phyloP scores from a whole-genome alignment of 176 grass and related monocot species.

The Miscanthus lutarioriparius region DNA sequence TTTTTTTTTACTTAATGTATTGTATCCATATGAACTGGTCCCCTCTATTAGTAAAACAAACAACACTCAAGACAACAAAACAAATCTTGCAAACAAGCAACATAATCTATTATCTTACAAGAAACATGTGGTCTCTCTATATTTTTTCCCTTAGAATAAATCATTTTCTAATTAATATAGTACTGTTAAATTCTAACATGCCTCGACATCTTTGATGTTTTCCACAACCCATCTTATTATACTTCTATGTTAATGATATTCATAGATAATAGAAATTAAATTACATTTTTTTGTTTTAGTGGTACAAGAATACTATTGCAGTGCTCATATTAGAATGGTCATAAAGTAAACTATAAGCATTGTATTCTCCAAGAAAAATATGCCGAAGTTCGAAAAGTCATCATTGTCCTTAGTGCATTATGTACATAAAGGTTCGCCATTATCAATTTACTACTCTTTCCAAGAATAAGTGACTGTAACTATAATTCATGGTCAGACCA shows the following conservation, averaged over 20 bases:
- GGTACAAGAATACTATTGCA: not conserved
- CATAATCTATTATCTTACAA: too few species aligned
- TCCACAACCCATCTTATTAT: not conserved
- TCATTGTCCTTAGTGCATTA: fast-evolving
- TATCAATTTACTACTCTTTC: not conserved
- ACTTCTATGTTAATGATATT: not conserved
- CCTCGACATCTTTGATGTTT: not conserved
- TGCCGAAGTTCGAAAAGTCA: not conserved
- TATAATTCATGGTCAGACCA: fast-evolving
- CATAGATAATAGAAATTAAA: not conserved
- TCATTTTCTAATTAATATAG: not conserved
- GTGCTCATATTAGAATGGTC: fast-evolving
- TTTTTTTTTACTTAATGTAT: not conserved
- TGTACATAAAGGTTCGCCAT: not conserved
- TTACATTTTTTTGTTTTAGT: not conserved
- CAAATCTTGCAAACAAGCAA: not conserved
- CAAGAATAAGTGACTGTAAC: not conserved
- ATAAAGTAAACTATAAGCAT: not conserved
- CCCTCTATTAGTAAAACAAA: not conserved
- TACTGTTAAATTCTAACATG: not conserved
- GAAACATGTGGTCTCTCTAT: not conserved
- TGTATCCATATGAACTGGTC: not conserved
- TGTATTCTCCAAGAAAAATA: not conserved
- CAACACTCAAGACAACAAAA: not conserved
- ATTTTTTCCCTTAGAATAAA: not conserved